These are phyloP conservation scores for Kalaharituber pfeilii DNA, from an alignment of 2,329 filamentous ascomycete species.

Conservation along the genomic window DNA sequence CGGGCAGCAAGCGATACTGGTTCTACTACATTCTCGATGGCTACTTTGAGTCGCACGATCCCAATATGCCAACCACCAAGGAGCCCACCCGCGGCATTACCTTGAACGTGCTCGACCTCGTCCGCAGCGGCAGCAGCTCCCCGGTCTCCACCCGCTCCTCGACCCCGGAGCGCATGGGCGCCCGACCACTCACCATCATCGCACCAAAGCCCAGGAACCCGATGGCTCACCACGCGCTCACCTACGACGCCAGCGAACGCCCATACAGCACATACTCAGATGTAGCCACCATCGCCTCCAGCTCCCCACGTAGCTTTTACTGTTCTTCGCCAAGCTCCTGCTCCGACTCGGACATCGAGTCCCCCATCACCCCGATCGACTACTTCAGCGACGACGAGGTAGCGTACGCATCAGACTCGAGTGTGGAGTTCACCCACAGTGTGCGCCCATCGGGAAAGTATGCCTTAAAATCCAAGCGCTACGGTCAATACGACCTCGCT, in stretches of 20 bases:
- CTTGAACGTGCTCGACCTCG: slow-evolving; percentile 83
- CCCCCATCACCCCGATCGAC: not conserved
- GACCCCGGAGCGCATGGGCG: slow-evolving; percentile 51
- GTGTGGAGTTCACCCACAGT: not conserved
- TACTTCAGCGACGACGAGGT: not conserved
- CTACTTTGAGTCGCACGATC: slow-evolving; percentile 95
- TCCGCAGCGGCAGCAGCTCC: slow-evolving; percentile 29
- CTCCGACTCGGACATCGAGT: not conserved
- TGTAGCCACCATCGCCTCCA: slow-evolving; percentile 38
- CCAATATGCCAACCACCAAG: slow-evolving; percentile 68
- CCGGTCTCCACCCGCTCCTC: slow-evolving; percentile 36
- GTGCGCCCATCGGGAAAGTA: not conserved
- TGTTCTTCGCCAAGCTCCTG: slow-evolving; percentile 32
- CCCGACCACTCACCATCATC: slow-evolving; percentile 63
- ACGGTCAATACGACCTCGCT: not conserved
- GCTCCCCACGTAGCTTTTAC: slow-evolving; percentile 40
- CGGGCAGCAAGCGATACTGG: slow-evolving; percentile 90
- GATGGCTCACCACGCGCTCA: slow-evolving; percentile 67
- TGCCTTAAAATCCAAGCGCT: not conserved
- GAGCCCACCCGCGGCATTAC: slow-evolving; percentile 95
- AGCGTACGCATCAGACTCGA: not conserved
- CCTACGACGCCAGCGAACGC: slow-evolving; percentile 61
- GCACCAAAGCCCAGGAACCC: slow-evolving; percentile 87
- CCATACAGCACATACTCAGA: slow-evolving; percentile 45
- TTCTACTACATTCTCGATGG: slow-evolving; percentile 99